A percentile compares a stretch with the other conserved stretches of the same genome.
These are phyloP conservation scores for Catharanthus roseus DNA, from an alignment of 257 asterid species.

Conservation along the genomic window DNA sequence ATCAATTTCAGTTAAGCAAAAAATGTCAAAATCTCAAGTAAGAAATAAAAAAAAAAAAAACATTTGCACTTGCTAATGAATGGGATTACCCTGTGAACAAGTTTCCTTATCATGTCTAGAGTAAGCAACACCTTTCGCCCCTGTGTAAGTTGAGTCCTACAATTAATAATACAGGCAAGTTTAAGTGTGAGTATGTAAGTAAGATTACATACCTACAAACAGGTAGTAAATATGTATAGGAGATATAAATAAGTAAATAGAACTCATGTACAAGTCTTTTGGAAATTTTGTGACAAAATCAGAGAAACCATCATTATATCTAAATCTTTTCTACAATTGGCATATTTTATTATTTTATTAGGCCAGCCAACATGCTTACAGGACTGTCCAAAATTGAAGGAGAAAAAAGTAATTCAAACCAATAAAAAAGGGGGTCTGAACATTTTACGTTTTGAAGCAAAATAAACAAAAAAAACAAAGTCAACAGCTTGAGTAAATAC, in stretches of 20 bases:
- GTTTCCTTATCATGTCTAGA: slow-evolving; percentile 80
- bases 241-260: neutral
- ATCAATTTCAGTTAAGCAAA: neutral
- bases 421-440: neutral
- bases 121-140: slow-evolving; percentile 91
- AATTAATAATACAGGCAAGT: slow-evolving; percentile 20
- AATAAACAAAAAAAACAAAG: neutral
- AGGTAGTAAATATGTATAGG: neutral
- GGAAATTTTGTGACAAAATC: neutral
- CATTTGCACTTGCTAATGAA: slow-evolving; percentile 1
- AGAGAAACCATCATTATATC: neutral
- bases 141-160: slow-evolving; percentile 87
- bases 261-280: neutral
- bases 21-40: no score
- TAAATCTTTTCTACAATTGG: neutral
- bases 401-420: no score
- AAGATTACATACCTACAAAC: neutral
- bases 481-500: neutral
- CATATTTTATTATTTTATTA: neutral
- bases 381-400: no score
- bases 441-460: neutral
- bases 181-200: slow-evolving; percentile 6
- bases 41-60: neutral
- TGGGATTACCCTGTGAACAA: slow-evolving; percentile 63
- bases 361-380: neutral